Evolutionary conservation across 1,284 basidiomycete species (phyloP).

Genomic region (Bondarzewia mesenterica): DNA sequence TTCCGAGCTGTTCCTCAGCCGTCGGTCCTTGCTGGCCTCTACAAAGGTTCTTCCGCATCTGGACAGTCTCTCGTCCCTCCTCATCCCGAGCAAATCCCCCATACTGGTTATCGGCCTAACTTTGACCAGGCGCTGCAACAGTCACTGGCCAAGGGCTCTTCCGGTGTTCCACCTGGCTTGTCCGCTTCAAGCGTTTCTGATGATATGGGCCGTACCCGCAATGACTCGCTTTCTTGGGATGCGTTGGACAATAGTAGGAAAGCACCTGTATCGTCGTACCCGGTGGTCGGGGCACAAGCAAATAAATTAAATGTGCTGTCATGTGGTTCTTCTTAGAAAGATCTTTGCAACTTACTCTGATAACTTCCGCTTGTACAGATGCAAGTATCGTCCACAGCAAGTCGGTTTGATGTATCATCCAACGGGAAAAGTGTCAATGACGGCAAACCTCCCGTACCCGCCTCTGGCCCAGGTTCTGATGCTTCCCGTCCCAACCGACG

Average conservation of each 20-base stretch:
- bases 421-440: background rate
- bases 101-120: background rate
- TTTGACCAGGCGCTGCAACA: slow-evolving; percentile 2
- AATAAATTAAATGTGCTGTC: slow-evolving; percentile 3
- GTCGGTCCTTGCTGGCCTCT: slow-evolving; percentile 50
- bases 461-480: background rate
- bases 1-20: slow-evolving; percentile 61
- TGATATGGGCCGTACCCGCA: slow-evolving; percentile 1
- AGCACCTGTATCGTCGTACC: background rate
- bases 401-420: background rate
- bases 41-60: slow-evolving; percentile 36
- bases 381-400: background rate
- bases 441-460: background rate
- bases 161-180: slow-evolving; percentile 3
- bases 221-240: slow-evolving; percentile 5
- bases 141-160: slow-evolving; percentile 8
- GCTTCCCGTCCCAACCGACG: background rate
- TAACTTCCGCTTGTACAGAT: too few species aligned
- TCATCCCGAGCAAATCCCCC: slow-evolving; percentile 32
- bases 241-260: background rate
- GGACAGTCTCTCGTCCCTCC: slow-evolving; percentile 25
- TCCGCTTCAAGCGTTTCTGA: background rate
- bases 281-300: background rate
- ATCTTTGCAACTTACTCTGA: background rate
- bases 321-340: background rate